Evolutionary conservation across 2,329 filamentous ascomycete genomes (phyloP), one percentile per base, ranked within the genome.

Genomic region (Trichoderma afroharzianum): DNA sequence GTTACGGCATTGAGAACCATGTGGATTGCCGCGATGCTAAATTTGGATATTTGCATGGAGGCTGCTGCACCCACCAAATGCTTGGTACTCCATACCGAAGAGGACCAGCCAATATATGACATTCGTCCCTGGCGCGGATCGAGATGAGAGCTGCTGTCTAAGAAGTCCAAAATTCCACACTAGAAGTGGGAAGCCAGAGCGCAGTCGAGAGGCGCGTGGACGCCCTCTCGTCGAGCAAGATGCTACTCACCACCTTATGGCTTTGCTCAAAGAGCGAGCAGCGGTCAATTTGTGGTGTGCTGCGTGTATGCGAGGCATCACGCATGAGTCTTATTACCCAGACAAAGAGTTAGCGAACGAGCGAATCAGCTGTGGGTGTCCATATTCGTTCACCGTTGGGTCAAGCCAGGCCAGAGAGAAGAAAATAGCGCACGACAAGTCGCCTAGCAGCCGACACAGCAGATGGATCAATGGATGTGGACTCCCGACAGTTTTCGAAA

Each of bases 11-110:
- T 43, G 53, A 58, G 64, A 68, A 33, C 50, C 64, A 58, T 68
- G 64, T 68, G 64, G 32, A 67, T 57, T 58, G 18, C 64, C 64
- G 43, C 26, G 64, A 43, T 68, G 64, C 63, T 67, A 67, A n/a
- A 57, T 57, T 43, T 67, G 50, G 63, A 53, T 28, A 43, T 68
- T 28, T 26, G 53, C 33, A 68, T 26, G 50, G 53, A 58, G 50
- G 47, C 21, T 32, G 63, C 15, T 26, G 47, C 32, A 55, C 14
- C 32, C 63, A 55, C 63, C 47, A 66, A 66, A 24, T 53, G 47
- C 47, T 53, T 53, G 47, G 47, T 36, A 24, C 32, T 36, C 30
- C 6, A 39, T 62, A 24, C 47, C 21, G 21, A 53, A 6, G 11
- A 53, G 47, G 11, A 53, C 4, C 11, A 14, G 7, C 47, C 47